phyloP scores from a whole-genome alignment of 2,329 filamentous ascomycete genomes.

The Gnomoniopsis sp. region DNA sequence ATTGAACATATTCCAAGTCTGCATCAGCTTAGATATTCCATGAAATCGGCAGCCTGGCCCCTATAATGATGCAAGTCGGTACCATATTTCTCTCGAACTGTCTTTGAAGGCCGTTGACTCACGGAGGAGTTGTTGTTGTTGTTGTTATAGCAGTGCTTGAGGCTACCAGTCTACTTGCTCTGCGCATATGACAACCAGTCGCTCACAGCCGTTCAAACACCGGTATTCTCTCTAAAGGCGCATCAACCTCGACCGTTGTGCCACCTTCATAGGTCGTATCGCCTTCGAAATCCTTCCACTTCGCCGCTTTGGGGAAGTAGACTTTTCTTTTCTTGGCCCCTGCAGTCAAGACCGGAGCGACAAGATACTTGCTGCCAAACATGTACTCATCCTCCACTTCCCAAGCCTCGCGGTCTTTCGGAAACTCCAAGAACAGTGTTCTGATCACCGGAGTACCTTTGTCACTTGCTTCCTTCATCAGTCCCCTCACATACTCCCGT shows the following conservation, averaged over 20 bases:
- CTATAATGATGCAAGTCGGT: no score
- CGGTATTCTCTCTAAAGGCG: slow-evolving; percentile 14
- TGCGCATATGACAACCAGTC: not conserved
- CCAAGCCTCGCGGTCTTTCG: slow-evolving; percentile 51
- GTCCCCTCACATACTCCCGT: slow-evolving; percentile 51
- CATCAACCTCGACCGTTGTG: slow-evolving; percentile 11
- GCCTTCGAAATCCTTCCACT: slow-evolving; percentile 21
- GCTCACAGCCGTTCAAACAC: slow-evolving; percentile 13
- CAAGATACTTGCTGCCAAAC: slow-evolving; percentile 58
- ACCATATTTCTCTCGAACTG: no score
- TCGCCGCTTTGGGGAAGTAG: slow-evolving; percentile 46
- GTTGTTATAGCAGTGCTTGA: no score
- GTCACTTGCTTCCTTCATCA: slow-evolving; percentile 60
- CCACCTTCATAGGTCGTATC: slow-evolving; percentile 12
- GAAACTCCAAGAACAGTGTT: slow-evolving; percentile 63
- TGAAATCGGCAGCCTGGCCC: no score
- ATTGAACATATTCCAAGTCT: no score
- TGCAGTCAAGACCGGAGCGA: slow-evolving; percentile 52
- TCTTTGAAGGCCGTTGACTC: no score
- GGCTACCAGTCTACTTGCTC: no score
- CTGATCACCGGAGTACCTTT: slow-evolving; percentile 60
- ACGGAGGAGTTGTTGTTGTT: no score
- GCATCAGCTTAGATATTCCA: no score
- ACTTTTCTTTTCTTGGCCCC: slow-evolving; percentile 40
- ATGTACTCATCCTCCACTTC: slow-evolving; percentile 60